Conservation (phyloP, 257 asterid genomes). For the Petrea volubilis region DNA sequence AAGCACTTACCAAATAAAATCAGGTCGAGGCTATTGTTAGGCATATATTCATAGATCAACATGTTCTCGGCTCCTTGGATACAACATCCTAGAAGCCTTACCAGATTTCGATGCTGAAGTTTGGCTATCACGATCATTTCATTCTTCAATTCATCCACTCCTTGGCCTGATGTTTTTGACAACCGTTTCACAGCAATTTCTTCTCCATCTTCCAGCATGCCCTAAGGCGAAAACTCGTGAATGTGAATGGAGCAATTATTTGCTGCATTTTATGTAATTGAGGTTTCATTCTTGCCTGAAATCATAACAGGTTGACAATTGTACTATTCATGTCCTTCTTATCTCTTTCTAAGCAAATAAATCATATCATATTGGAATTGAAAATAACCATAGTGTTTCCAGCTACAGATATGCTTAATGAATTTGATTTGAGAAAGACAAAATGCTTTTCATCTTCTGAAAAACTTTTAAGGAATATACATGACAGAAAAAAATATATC, state of each 20-base stretch:
- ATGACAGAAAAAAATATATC: too few species aligned
- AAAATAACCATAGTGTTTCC: too few species aligned
- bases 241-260: not conserved
- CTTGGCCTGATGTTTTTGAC: not conserved
- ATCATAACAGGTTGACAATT: too few species aligned
- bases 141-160: not conserved
- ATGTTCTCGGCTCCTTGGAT: not conserved
- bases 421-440: too few species aligned
- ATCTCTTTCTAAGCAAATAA: too few species aligned
- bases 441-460: too few species aligned
- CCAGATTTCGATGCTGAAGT: not conserved
- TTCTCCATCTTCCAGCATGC: not conserved
- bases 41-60: not conserved
- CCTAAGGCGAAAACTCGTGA: not conserved
- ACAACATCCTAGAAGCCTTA: not conserved
- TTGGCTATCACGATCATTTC: not conserved
- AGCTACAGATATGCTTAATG: too few species aligned
- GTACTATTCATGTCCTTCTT: too few species aligned
- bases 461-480: too few species aligned
- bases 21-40: not conserved
- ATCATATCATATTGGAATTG: too few species aligned
- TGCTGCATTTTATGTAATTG: too few species aligned
- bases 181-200: not conserved
- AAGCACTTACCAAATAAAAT: not conserved
- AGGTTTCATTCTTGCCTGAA: too few species aligned